Base-by-base conservation (phyloP, 345 rosid species). In the Theobroma cacao region DNA sequence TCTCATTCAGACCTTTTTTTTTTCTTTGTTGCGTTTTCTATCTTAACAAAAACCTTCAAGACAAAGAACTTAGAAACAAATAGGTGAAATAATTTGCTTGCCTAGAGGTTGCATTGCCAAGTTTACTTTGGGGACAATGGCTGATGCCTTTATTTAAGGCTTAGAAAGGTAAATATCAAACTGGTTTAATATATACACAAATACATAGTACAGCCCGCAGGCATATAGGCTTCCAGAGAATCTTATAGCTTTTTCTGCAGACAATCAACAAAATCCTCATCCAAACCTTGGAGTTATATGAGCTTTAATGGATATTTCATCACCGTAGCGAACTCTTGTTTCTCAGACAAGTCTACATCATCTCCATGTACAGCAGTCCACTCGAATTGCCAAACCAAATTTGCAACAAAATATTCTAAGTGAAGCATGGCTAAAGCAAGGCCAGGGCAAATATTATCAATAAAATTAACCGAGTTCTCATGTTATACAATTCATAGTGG, bases 381-480 rank as follows among this genome's bases (percentile, higher is more conserved):
- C 61, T 84, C 75, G 12, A 84, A 81, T 12, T 53, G 76, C 78
- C 36, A 78, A 20, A 85, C 74, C 76, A 85, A 62, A 55, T 80
- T 85, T 2, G 88, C 86, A 33, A 81, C 84, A 48, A 78, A 85
- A 52, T 81, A 80, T 72, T 83, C 86, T 14, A 85, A 61, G 50
- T 85, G 88, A 45, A 81, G 60, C 75, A 83, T 60, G 0, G 84
- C 85, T 4, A 83, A 56, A 24, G 63, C 77, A 26, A 75, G 71
- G n/a, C 80, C 86, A 0, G 86, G 86, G 52, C 86, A 85, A 2
- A 83, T 85, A n/a, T n/a, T n/a, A n/a, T n/a, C n/a, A n/a, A n/a
- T n/a, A n/a, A n/a, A n/a, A n/a, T n/a, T n/a, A n/a, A n/a, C n/a
- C n/a, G n/a, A n/a, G n/a, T n/a, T n/a, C n/a, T n/a, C n/a, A n/a